phyloP scores from a whole-genome alignment of 768 basidiomycete species.

The Mycena latifolia region DNA sequence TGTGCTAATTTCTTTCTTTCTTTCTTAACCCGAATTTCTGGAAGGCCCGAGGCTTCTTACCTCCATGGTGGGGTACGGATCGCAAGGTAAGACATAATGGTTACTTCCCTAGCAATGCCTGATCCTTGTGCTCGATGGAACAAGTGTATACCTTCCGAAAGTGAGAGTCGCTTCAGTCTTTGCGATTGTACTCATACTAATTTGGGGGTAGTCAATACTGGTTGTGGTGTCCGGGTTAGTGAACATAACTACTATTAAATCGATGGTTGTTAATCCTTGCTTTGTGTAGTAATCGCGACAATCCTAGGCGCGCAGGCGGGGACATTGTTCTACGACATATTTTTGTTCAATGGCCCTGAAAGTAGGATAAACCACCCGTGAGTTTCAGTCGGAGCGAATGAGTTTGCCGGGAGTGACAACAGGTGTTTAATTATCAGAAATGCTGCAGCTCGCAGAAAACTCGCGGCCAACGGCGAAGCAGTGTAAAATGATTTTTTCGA shows the following conservation, averaged over 20 bases:
- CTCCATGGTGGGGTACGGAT: constrained; percentile 79
- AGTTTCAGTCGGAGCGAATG: constrained; percentile 31
- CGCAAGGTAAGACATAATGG: constrained; percentile 35
- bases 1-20: constrained; percentile 32
- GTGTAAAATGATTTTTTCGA: too few species aligned
- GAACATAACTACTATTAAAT: constrained; percentile 50
- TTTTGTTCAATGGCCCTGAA: constrained; percentile 71
- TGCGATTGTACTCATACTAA: too few species aligned
- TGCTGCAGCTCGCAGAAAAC: not conserved
- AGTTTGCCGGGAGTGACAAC: not conserved
- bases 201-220: constrained; percentile 69
- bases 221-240: constrained; percentile 48
- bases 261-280: too few species aligned
- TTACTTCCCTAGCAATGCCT: too few species aligned
- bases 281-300: constrained; percentile 68
- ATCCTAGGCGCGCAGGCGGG: constrained; percentile 68
- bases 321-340: constrained; percentile 68
- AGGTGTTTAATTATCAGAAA: constrained; percentile 1
- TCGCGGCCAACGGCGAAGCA: not conserved
- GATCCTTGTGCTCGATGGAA: too few species aligned
- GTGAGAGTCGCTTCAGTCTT: too few species aligned
- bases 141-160: constrained; percentile 41
- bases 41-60: constrained; percentile 75
- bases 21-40: too few species aligned
- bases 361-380: constrained; percentile 66